Base-by-base conservation (phyloP, 208 protist species). In the Crithidia mellificae region DNA sequence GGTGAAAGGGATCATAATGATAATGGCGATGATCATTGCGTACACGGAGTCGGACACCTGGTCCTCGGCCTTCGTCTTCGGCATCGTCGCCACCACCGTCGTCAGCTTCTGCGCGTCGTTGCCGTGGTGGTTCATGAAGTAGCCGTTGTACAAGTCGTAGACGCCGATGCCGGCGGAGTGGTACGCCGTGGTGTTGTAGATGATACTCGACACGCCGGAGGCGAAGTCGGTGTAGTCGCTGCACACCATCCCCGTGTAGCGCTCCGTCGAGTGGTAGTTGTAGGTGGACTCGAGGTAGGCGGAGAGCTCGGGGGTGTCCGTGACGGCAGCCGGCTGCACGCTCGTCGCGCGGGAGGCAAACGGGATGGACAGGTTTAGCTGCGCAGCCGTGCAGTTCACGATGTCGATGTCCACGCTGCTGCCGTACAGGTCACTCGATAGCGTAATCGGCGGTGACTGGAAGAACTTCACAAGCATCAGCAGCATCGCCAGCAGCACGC, bases 1-100 rank as follows among this genome's bases (percentile, higher is more conserved):
- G 14, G 80, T 80, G 63, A 92, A 88, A 24, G 87, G 90, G 51
- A 91, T 81, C 68, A 82, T 88, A 22, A 91, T 79, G 61, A 77
- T 72, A 44, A 91, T 81, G 27, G 70, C 55, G 24, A 88, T 80
- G 32, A 92, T 68, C 25, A 94, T 53, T 1, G 74, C 63, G 49
- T 87, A 77, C 19, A 87, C 49, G 12, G 69, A 57, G 61, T 63
- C 34, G 43, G 24, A 70, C 25, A 69, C 52, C 46, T 63, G 62
- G 2, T 80, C 61, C 73, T 89, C 63, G 22, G 46, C 36, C 39
- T 81, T 67, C 6, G 84, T 93, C 55, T 56, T 55, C 5, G 77
- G 74, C 77, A 90, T 78, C 56, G 68, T 63, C 19, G 78, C 32
- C 39, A 78, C 72, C 12, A 65, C 50, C n/a, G 63, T 76, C 27